Conservation (phyloP, 176 grass and related monocot genomes). For the Bromus sterilis region DNA sequence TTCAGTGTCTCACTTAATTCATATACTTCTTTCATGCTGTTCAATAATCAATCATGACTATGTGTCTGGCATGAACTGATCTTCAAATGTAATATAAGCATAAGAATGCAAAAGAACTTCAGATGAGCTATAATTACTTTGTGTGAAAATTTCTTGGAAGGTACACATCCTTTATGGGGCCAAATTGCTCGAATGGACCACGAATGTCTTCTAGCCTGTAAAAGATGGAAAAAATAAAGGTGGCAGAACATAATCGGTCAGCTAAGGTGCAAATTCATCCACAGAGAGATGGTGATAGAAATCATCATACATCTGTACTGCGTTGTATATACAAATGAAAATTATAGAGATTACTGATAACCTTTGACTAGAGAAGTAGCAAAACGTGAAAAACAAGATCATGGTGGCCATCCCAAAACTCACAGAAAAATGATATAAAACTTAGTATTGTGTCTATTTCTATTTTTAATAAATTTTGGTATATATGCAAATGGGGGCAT, state of each 20-base stretch:
- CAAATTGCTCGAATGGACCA: slow-evolving; percentile 56
- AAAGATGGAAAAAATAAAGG: background rate
- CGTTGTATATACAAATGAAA: background rate
- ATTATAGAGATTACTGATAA: background rate
- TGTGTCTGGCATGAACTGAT: background rate
- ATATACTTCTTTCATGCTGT: background rate
- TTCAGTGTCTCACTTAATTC: background rate
- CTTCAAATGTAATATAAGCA: slow-evolving; percentile 3
- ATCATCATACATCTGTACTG: background rate
- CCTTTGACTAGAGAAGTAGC: background rate
- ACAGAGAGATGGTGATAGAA: background rate
- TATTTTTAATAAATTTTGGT: background rate
- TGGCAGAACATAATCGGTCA: background rate
- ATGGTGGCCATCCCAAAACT: background rate
- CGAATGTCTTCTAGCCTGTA: slow-evolving; percentile 57
- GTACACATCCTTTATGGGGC: slow-evolving; percentile 64
- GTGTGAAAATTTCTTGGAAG: slow-evolving; percentile 73
- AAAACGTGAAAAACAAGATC: background rate
- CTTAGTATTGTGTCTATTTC: background rate
- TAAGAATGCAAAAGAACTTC: background rate
- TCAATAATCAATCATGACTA: background rate
- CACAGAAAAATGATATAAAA: background rate
- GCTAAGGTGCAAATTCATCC: background rate
- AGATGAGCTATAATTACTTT: slow-evolving; percentile 19
- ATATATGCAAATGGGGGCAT: background rate